These are phyloP conservation scores for Paratinospora sagittata DNA, from an alignment of 164 flowering plant species.

Conservation along the genomic window DNA sequence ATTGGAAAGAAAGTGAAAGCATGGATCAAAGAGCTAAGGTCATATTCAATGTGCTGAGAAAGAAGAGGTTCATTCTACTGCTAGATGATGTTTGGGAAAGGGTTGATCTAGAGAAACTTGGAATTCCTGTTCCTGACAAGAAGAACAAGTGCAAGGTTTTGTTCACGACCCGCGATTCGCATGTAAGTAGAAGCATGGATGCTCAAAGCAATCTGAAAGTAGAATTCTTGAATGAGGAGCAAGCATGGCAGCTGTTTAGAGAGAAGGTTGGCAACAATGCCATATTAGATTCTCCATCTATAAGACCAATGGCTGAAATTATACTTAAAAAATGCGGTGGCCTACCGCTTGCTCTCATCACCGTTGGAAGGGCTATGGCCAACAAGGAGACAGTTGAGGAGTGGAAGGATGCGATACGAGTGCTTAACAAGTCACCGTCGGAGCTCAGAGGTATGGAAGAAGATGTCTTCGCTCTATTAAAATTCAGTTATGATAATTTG, in stretches of 20 bases:
- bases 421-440: slow-evolving; percentile 20
- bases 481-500: slow-evolving; percentile 29
- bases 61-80: slow-evolving; percentile 22
- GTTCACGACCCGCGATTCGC: slow-evolving; percentile 22
- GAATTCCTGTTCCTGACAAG: slow-evolving; percentile 25
- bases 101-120: slow-evolving; percentile 19
- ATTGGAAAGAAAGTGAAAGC: not conserved
- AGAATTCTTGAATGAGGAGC: slow-evolving; percentile 19
- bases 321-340: slow-evolving; percentile 28
- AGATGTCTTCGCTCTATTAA: slow-evolving; percentile 24
- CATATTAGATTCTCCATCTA: slow-evolving; percentile 8
- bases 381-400: slow-evolving; percentile 23
- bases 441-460: slow-evolving; percentile 31
- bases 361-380: slow-evolving; percentile 32
- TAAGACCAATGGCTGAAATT: slow-evolving; percentile 17
- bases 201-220: slow-evolving; percentile 21
- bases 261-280: slow-evolving; percentile 15
- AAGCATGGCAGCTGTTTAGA: slow-evolving; percentile 25
- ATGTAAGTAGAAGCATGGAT: slow-evolving; percentile 27
- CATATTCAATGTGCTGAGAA: slow-evolving; percentile 6
- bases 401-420: slow-evolving; percentile 25
- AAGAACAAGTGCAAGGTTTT: slow-evolving; percentile 26
- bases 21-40: not conserved
- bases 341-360: slow-evolving; percentile 32
- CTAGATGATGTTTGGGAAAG: slow-evolving; percentile 35